phyloP scores from a whole-genome alignment of 2,329 filamentous ascomycete genomes.

The Stagonosporopsis vannaccii region DNA sequence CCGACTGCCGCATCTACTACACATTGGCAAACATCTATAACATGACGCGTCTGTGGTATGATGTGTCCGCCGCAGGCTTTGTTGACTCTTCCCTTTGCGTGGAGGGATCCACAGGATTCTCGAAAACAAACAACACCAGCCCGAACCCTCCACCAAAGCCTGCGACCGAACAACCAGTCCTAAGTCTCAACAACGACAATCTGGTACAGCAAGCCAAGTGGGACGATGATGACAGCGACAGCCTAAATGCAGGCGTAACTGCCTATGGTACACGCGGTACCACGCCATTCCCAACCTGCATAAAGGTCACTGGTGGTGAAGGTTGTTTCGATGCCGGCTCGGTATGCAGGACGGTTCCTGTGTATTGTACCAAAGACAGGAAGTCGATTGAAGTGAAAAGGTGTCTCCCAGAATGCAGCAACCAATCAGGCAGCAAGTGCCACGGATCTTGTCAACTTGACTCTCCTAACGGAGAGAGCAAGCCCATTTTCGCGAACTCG shows the following conservation, averaged over 20 bases:
- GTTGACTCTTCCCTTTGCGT: constrained; percentile 43
- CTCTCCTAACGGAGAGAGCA: neutral
- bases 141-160: neutral
- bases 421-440: neutral
- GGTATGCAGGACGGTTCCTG: neutral
- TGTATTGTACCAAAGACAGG: neutral
- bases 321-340: neutral
- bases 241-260: neutral
- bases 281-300: neutral
- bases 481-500: neutral
- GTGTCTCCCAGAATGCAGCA: neutral
- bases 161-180: neutral
- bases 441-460: neutral
- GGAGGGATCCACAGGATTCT: constrained; percentile 39
- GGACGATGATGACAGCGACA: neutral
- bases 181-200: neutral
- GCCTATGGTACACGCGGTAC: neutral
- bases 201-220: neutral
- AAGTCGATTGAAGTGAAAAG: neutral
- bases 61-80: constrained; percentile 44
- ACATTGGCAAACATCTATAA: constrained; percentile 48
- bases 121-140: constrained; percentile 4
- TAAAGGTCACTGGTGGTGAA: neutral
- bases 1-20: constrained; percentile 52
- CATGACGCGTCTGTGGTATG: constrained; percentile 47